Percentiles rank a stretch among this genome's conserved stretches.
phyloP scores from a whole-genome alignment of 306 rosid species.

The Trifolium subterraneum region DNA sequence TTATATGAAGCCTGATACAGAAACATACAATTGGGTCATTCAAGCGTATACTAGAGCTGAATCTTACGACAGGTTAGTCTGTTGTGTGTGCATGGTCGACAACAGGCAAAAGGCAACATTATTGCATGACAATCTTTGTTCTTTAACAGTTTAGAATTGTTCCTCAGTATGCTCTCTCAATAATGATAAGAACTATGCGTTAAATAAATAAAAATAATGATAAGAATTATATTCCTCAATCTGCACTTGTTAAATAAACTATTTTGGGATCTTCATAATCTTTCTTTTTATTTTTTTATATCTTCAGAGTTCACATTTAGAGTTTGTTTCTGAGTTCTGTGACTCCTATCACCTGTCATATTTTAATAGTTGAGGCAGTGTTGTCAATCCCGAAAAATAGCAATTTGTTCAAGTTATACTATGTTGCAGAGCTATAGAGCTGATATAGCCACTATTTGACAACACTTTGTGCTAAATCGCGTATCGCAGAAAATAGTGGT shows the following conservation, averaged over 20 bases:
- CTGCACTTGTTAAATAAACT: background rate
- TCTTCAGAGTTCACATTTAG: slow-evolving; percentile 29
- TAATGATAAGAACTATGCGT: background rate
- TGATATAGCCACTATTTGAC: background rate
- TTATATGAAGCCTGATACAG: slow-evolving; percentile 91
- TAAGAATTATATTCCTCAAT: slow-evolving; percentile 2
- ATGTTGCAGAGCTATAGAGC: background rate
- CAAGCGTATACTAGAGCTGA: slow-evolving; percentile 99
- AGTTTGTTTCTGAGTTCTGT: slow-evolving; percentile 21
- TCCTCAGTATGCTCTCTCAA: background rate
- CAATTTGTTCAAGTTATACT: background rate
- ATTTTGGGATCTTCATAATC: background rate
- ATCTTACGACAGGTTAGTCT: slow-evolving; percentile 87
- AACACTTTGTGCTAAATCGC: background rate
- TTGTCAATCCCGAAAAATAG: background rate
- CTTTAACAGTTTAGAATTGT: slow-evolving; percentile 25
- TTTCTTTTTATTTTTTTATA: slow-evolving; percentile 20
- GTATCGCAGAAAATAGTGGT: background rate
- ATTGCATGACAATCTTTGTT: slow-evolving; percentile 24
- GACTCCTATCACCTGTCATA: slow-evolving; percentile 11
- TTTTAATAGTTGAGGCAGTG: slow-evolving; percentile 19
- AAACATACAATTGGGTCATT: slow-evolving; percentile 97
- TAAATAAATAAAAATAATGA: no score
- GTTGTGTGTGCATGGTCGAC: slow-evolving; percentile 6
- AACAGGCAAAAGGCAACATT: slow-evolving; percentile 5